Conservation (phyloP, 495 filamentous ascomycete species). For the Penicillium silybi region DNA sequence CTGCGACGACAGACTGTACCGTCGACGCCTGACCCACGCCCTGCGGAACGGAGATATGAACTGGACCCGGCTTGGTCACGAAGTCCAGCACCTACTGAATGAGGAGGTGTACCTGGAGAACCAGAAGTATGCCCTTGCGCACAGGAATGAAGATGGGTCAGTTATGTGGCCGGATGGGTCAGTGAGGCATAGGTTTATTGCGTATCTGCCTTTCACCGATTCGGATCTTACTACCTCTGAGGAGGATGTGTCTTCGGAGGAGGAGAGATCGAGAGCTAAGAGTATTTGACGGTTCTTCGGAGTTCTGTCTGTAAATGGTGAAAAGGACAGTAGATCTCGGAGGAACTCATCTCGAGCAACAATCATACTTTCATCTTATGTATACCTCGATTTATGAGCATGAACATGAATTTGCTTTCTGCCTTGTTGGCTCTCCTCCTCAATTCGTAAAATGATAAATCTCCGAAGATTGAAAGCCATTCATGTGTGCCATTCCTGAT, state of each 20-base stretch:
- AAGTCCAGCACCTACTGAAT: constrained; percentile 2
- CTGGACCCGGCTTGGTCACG: constrained; percentile 11
- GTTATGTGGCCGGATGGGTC: constrained; percentile 12
- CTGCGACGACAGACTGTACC: constrained; percentile 9
- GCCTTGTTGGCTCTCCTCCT: too few species aligned
- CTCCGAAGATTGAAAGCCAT: too few species aligned
- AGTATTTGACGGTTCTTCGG: neutral
- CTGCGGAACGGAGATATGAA: constrained; percentile 7
- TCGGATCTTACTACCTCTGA: constrained; percentile 14
- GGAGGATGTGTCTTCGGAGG: neutral
- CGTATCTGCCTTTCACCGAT: constrained; percentile 12
- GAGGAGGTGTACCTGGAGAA: constrained; percentile 16
- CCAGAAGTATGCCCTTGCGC: constrained; percentile 13
- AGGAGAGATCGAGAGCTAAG: neutral
- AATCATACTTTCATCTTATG: too few species aligned
- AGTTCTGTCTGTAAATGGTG: neutral
- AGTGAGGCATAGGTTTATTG: constrained; percentile 1
- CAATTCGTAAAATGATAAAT: too few species aligned
- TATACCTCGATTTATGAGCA: too few species aligned
- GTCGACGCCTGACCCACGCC: constrained; percentile 11
- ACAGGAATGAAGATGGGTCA: constrained; percentile 11
- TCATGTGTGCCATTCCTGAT: too few species aligned
- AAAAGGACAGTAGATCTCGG: neutral
- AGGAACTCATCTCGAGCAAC: too few species aligned
- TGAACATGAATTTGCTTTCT: too few species aligned